A percentile compares a stretch with the other conserved stretches of the same genome.
phyloP scores from a whole-genome alignment of 768 basidiomycete species.

The Leucocoprinus birnbaumii region DNA sequence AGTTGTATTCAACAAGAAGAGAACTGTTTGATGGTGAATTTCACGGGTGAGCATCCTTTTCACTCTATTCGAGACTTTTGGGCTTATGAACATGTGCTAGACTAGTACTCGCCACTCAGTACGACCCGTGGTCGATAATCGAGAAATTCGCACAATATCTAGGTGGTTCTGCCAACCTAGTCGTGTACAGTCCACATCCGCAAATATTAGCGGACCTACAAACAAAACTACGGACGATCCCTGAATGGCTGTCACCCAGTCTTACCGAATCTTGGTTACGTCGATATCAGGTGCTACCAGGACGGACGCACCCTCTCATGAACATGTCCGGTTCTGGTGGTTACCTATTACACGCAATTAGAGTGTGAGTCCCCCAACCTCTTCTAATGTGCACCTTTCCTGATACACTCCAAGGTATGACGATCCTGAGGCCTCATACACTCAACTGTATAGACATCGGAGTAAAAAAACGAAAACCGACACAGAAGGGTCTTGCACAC shows the following conservation, averaged over 20 bases:
- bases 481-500: constrained; percentile 7
- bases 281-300: constrained; percentile 91
- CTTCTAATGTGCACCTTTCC: neutral
- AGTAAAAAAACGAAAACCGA: constrained; percentile 33
- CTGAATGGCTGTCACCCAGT: constrained; percentile 71
- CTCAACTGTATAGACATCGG: constrained; percentile 43
- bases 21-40: constrained; percentile 88
- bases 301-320: constrained; percentile 96
- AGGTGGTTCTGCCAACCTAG: constrained; percentile 81
- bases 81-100: constrained; percentile 6
- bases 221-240: constrained; percentile 58
- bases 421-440: constrained; percentile 58
- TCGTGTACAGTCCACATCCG: constrained; percentile 72
- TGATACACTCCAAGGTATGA: constrained; percentile 51
- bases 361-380: constrained; percentile 54
- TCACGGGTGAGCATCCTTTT: constrained; percentile 60
- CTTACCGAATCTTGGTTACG: constrained; percentile 87
- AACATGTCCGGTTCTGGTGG: constrained; percentile 86
- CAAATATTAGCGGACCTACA: constrained; percentile 81
- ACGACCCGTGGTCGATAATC: constrained; percentile 82
- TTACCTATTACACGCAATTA: constrained; percentile 80
- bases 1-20: constrained; percentile 61
- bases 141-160: constrained; percentile 73
- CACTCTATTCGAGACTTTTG: neutral
- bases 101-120: constrained; percentile 77